Base-by-base conservation (phyloP, 1,139 yeast genomes). In the Yamadazyma sp. region DNA sequence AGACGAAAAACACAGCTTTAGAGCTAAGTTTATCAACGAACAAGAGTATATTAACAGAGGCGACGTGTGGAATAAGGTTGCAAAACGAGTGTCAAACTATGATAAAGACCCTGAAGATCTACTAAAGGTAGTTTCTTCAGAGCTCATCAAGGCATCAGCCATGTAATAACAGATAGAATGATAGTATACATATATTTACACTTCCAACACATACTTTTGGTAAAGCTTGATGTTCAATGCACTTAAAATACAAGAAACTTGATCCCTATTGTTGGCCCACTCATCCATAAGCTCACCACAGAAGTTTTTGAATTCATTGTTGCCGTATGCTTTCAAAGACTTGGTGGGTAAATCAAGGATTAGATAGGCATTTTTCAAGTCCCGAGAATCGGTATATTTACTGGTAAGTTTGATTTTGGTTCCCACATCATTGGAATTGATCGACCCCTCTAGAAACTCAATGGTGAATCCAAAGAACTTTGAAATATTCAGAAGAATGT, bases 181-280 rank as follows among this genome's bases (percentile, higher is more conserved):
- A 25, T n/a, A 25, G 25, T n/a, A 14, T 26, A 29, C 25, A 25
- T 21, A 13, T 10, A 21, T 31, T 33, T 30, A 39, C n/a, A 17
- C 31, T 31, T 38, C 29, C 34, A 41, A 37, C 27, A 40, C 50
- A 40, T 52, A 53, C 33, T 42, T 51, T 38, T 80, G 82, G 60
- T 78, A 81, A 18, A 86, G 61, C 50, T 77, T 82, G 41, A 88
- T 64, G 37, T 81, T 86, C 45, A 88, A 64, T 0, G 94, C 89
- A 40, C 94, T 82, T 40, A 89, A 64, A 52, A 88, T 84, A 50
- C 95, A 85, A 0, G 95, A 87, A 17, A 87, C 78, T 49, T 86
- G 89, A 30, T 76, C 76, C 44, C 80, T 75, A 36, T 83, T 86
- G 34, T 71, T 71, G 2, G 86, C 78, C 89, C 95, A 87, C 43